These are phyloP conservation scores for Paramarasmius palmivorus DNA, from an alignment of 1,284 basidiomycete species.

Conservation along the genomic window DNA sequence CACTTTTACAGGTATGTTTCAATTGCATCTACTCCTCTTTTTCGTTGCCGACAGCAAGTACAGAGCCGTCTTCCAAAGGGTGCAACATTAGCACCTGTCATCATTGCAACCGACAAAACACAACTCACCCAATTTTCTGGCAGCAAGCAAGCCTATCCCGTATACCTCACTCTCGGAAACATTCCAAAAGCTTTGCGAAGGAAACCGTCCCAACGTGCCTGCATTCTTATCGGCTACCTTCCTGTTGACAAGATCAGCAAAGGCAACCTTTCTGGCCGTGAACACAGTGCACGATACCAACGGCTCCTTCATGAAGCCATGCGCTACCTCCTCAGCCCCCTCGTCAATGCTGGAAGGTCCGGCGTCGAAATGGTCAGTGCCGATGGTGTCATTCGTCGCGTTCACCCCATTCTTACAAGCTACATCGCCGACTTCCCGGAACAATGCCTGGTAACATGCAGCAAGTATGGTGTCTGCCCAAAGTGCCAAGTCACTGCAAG, in stretches of 20 bases:
- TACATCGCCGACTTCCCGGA: conserved; percentile 24
- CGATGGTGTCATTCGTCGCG: conserved; percentile 5
- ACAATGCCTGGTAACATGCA: conserved; percentile 19
- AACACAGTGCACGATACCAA: neutral
- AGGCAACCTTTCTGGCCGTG: neutral
- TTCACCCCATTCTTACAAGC: conserved; percentile 12
- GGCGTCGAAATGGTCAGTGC: conserved; percentile 18
- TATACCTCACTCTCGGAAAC: conserved; percentile 27
- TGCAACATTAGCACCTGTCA: conserved; percentile 20
- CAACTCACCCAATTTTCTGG: conserved; percentile 21
- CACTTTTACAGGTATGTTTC: conserved; percentile 19
- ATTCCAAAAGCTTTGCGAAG: conserved; percentile 19
- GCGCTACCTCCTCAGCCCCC: conserved; percentile 15
- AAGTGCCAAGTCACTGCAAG: conserved; percentile 8
- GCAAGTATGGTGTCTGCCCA: conserved; percentile 15
- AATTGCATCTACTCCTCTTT: neutral
- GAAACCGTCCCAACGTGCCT: conserved; percentile 18
- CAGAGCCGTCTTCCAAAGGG: conserved; percentile 17
- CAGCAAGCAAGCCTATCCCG: conserved; percentile 22
- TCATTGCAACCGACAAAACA: conserved; percentile 16
- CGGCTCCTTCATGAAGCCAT: conserved; percentile 20
- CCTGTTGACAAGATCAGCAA: conserved; percentile 15
- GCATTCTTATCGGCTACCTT: conserved; percentile 25
- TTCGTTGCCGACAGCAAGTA: neutral
- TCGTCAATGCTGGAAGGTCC: conserved; percentile 6